Base-by-base conservation (phyloP, 441 rosid genomes). In the Erodium trifolium region DNA sequence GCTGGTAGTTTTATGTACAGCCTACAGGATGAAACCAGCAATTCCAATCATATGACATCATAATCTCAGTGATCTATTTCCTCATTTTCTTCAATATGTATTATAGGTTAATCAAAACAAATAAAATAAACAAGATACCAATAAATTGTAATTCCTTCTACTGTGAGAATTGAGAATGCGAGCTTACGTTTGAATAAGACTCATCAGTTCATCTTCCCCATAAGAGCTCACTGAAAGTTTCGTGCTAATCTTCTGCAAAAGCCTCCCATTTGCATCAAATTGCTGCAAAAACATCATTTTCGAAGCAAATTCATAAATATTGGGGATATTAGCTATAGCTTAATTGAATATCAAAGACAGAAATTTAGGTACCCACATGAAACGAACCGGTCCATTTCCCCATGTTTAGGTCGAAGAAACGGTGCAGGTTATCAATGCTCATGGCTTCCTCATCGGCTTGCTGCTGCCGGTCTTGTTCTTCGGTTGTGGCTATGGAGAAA, bases 321-420 rank as follows among this genome's bases (percentile, higher is more conserved):
- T 13, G 7, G 45, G 5, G 9, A 39, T 9, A 39, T 39, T 39
- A 39, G 9, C 9, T 39, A 39, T 9, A 39, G 49, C 8, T 9
- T 13, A 43, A 43, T 43, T 43, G 49, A 43, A 8, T 8, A 43
- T 8, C 49, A 63, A 66, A 57, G 39, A 47, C 9, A 12, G 4
- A 39, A 65, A 31, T 7, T 62, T 2, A 5, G 4, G 35, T 1
- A 71, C 82, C 53, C 67, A 93, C 98, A 35, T 90, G 87, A 70
- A 93, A 84, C 74, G 91, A 84, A 49, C 98, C 98, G 66, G 67
- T 80, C 98, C 98, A 93, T 77, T 83, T 87, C 68, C 98, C 98
- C 14, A 72, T 1, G 68, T 82, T 93, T 67, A 93, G 87, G 57
- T 83, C 67, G 76, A 88, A 75, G 73, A 90, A 93, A 17, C 85